Evolutionary conservation across 371 early-diverging fungal species (phyloP), one percentile per base, ranked within the genome.

Genomic region (Mortierella sp.): DNA sequence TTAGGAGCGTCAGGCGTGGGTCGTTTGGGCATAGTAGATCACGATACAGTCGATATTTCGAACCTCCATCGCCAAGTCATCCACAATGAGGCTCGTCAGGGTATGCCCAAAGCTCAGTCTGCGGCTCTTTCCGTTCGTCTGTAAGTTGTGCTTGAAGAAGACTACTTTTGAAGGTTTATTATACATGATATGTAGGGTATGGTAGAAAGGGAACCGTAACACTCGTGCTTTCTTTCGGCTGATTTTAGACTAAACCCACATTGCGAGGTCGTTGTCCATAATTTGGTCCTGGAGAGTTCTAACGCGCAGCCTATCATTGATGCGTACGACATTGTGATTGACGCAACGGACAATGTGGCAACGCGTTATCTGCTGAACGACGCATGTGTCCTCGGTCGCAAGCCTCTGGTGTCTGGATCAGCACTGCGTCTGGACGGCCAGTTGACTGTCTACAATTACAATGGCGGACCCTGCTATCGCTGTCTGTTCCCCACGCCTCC

Each of bases 31-130:
- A 91, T 99, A 31, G 90, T 97, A 1, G 99, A 99, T 79, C 92
- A 95, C 79, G 99, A 99, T 76, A 80, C 69, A 0, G 96, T 99
- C 1, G 99, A 99, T 76, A 81, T 85, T 37, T 93, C 93, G 75
- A 99, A 99, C 81, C 81, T 99, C 47, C 99, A 99, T 71, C 90
- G 99, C 0, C 99, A 99, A 79, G 87, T 99, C 21, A 91, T 99
- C 24, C 99, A 98, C 75, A 87, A 86, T 28, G 95, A 97, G 64
- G 78, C 81, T 0, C 80, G 87, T 4, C 80, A 91, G 49, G 97
- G 94, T 0, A 53, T 87, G 21, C 81, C 88, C 37, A 99, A 99
- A 79, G 93, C 93, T 2, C 84, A 88, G 15, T 93, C 93, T 3
- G 98, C 98, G 2, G 84, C 81, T 50, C 64, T 75, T 39, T 80